phyloP scores from a whole-genome alignment of 2,329 filamentous ascomycete genomes.

The Colletotrichum graminicola region DNA sequence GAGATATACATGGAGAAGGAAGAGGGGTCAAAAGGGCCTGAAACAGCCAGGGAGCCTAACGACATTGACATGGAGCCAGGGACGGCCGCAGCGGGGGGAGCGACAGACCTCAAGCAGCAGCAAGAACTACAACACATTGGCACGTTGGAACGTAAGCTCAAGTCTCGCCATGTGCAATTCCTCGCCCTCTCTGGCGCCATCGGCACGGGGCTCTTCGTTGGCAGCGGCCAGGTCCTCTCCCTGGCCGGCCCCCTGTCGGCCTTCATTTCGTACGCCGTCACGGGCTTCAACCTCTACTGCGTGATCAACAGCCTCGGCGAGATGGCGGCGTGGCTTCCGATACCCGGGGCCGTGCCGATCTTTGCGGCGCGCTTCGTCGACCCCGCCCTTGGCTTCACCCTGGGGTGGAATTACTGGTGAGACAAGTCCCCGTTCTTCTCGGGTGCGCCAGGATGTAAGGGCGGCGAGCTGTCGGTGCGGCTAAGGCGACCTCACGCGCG shows the following conservation, averaged over 20 bases:
- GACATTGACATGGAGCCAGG: slow-evolving; percentile 11
- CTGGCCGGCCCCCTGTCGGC: slow-evolving; percentile 57
- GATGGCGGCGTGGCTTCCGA: slow-evolving; percentile 72
- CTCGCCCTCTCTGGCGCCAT: slow-evolving; percentile 57
- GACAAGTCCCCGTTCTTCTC: neutral
- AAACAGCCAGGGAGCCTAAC: neutral
- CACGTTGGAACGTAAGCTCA: slow-evolving; percentile 54
- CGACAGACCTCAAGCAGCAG: slow-evolving; percentile 1
- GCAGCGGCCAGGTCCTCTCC: slow-evolving; percentile 58
- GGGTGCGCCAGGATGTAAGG: neutral
- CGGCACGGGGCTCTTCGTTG: slow-evolving; percentile 59
- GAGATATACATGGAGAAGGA: neutral
- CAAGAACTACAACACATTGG: slow-evolving; percentile 50
- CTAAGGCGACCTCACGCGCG: neutral
- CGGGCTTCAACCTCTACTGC: slow-evolving; percentile 61
- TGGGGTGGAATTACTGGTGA: slow-evolving; percentile 65
- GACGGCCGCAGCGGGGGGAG: neutral
- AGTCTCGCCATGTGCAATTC: slow-evolving; percentile 58
- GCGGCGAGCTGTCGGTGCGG: neutral
- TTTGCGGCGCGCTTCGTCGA: slow-evolving; percentile 64
- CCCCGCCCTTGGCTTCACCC: slow-evolving; percentile 60
- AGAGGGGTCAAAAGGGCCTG: neutral
- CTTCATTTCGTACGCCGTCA: slow-evolving; percentile 57
- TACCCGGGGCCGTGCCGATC: slow-evolving; percentile 65
- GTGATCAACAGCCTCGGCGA: slow-evolving; percentile 65